These are phyloP conservation scores for Drechslerella dactyloides DNA, from an alignment of 2,329 filamentous ascomycete genomes.

Conservation along the genomic window DNA sequence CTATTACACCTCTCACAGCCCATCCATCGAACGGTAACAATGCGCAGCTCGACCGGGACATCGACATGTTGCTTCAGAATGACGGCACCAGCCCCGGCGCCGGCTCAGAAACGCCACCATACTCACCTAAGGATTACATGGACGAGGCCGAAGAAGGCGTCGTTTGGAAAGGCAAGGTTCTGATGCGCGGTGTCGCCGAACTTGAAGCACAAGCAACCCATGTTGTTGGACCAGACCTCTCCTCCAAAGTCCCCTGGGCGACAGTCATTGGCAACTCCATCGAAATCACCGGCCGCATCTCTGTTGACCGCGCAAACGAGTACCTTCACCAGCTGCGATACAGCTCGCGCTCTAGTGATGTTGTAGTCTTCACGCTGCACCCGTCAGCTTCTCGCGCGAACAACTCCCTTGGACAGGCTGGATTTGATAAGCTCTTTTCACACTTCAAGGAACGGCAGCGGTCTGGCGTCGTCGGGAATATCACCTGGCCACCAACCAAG, in stretches of 20 bases:
- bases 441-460: conserved; percentile 83
- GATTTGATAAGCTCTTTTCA: conserved; percentile 78
- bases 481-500: conserved; percentile 74
- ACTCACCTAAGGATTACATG: conserved; percentile 73
- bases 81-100: conserved; percentile 63
- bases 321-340: conserved; percentile 88
- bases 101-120: conserved; percentile 77
- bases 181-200: conserved; percentile 78
- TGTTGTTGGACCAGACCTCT: conserved; percentile 82
- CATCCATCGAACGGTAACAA: conserved; percentile 61
- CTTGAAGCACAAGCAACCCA: conserved; percentile 80
- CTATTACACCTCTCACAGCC: conserved; percentile 62
- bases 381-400: conserved; percentile 64
- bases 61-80: conserved; percentile 84
- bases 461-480: conserved; percentile 86
- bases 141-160: conserved; percentile 72
- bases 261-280: conserved; percentile 74
- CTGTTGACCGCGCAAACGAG: conserved; percentile 80
- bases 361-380: conserved; percentile 77
- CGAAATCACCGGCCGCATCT: conserved; percentile 78
- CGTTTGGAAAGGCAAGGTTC: conserved; percentile 77
- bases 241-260: conserved; percentile 71
- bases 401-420: conserved; percentile 64
- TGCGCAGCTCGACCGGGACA: conserved; percentile 78
- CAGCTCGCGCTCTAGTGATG: conserved; percentile 75